These are phyloP conservation scores for Chrysopogon serrulatus DNA, from an alignment of 176 grass and related monocot genomes.

Conservation along the genomic window DNA sequence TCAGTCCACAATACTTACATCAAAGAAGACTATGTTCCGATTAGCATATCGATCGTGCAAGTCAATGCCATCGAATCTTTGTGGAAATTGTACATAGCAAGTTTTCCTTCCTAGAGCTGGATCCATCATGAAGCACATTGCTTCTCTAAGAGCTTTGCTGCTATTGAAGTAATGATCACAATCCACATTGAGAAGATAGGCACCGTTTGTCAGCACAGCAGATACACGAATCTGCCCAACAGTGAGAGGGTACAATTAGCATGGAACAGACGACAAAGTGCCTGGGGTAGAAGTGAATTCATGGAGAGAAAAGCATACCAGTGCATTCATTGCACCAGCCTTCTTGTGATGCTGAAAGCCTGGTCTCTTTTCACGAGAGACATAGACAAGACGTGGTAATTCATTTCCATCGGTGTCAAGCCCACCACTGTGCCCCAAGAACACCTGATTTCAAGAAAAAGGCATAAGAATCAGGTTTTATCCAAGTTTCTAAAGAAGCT, in stretches of 20 bases:
- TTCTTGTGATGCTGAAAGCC: constrained; percentile 99
- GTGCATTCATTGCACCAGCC: constrained; percentile 98
- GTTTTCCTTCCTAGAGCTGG: constrained; percentile 91
- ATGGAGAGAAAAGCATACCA: constrained; percentile 48
- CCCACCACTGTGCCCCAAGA: constrained; percentile 96
- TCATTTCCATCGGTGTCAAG: constrained; percentile 99
- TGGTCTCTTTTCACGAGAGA: constrained; percentile 99
- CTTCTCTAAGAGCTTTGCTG: constrained; percentile 99
- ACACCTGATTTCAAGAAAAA: constrained; percentile 65
- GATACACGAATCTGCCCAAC: constrained; percentile 88
- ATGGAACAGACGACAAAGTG: background rate
- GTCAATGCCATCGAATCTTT: constrained; percentile 99
- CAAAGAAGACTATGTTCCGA: constrained; percentile 99
- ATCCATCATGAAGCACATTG: constrained; percentile 99
- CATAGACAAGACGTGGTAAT: constrained; percentile 93
- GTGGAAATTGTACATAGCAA: constrained; percentile 97
- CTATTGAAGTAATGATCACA: constrained; percentile 99
- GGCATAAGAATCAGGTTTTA: background rate
- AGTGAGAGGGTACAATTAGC: constrained; percentile 27
- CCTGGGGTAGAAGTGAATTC: background rate
- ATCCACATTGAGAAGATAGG: constrained; percentile 99
- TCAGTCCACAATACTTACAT: constrained; percentile 53
- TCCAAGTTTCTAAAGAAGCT: background rate
- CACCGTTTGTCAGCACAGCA: constrained; percentile 97
- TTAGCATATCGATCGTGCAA: constrained; percentile 98